Percentiles rank a stretch among this genome's conserved stretches.
phyloP scores from a whole-genome alignment of 1,139 yeast species.

The Kluyveromyces marxianus region DNA sequence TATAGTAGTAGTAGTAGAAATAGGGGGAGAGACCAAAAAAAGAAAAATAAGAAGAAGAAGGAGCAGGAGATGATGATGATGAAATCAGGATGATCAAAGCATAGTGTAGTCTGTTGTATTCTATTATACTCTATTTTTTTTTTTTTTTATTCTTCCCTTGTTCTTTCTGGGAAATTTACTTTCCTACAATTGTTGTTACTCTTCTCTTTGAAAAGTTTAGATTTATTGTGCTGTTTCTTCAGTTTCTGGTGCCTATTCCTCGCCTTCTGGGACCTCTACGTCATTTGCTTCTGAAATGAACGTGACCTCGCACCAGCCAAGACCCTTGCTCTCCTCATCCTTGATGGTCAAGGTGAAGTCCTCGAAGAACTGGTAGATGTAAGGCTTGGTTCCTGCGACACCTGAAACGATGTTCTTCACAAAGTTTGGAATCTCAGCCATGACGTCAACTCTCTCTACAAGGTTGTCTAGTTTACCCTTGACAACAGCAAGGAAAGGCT shows the following conservation, averaged over 20 bases:
- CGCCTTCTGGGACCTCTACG: neutral
- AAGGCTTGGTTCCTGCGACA: conserved; percentile 92
- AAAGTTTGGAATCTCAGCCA: conserved; percentile 94
- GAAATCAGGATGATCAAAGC: too few species aligned
- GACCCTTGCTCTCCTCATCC: conserved; percentile 41
- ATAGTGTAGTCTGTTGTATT: too few species aligned
- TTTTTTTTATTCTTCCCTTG: too few species aligned
- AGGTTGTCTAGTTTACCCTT: conserved; percentile 48
- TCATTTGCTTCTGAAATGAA: conserved; percentile 43
- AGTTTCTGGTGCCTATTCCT: neutral
- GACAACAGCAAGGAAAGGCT: conserved; percentile 35
- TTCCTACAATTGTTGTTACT: too few species aligned
- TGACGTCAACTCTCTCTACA: conserved; percentile 90
- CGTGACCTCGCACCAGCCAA: conserved; percentile 77
- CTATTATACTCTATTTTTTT: too few species aligned
- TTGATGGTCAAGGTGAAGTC: conserved; percentile 33
- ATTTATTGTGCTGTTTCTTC: neutral
- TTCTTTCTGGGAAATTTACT: too few species aligned
- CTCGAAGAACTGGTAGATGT: conserved; percentile 83
- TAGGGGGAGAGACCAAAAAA: too few species aligned
- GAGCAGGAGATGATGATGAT: too few species aligned
- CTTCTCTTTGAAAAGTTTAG: neutral
- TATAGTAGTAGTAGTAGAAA: too few species aligned
- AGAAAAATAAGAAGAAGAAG: too few species aligned
- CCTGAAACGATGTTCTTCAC: conserved; percentile 91